Evolutionary conservation across 148 eudicot species (phyloP), one percentile per base, ranked within the genome.

Genomic region (Suaeda aralocaspica): DNA sequence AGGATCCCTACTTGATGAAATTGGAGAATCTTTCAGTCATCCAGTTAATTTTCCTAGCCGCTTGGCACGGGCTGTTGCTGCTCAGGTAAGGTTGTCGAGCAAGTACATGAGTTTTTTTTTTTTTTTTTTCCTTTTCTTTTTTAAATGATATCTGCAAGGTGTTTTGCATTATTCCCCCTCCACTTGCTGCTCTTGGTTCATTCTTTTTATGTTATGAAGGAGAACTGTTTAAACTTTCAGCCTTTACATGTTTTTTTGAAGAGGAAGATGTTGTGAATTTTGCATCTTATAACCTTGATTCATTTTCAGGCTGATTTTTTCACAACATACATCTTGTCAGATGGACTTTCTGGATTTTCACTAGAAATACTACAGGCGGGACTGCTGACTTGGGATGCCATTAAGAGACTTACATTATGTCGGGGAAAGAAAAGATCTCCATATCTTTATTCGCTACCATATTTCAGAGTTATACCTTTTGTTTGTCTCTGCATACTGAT

Each of bases 1-100:
- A 1, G 98, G 98, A 31, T 89, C 98, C 59, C 78, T 92, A 71
- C 90, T 92, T 22, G 98, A 92, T 81, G 88, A 92, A 83, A 82
- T 92, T 36, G 96, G 98, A 51, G 81, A 86, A 72, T 89, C 88
- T 24, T 86, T 92, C 65, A 74, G 69, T 63, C 91, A 85, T 76
- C 98, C 96, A 5, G 69, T 76, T 30, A 84, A 90, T 75, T 70
- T 92, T 68, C 98, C 98, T 55, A 83, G 82, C 79, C 93, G 81
- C 70, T 90, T 92, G 79, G 98, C 98, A 24, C 81, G 70, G 70
- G 96, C 98, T 56, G 98, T 88, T 62, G 80, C 98, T 64, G 87
- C 93, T 76, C 98, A 89, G 76, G 98, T 88, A 79, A 67, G 83
- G 63, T 44, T 72, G 46, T 39, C 10, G 8, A 62, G 21, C 48